Base-by-base conservation (phyloP, 768 basidiomycete genomes). In the Boletus rubropictus region DNA sequence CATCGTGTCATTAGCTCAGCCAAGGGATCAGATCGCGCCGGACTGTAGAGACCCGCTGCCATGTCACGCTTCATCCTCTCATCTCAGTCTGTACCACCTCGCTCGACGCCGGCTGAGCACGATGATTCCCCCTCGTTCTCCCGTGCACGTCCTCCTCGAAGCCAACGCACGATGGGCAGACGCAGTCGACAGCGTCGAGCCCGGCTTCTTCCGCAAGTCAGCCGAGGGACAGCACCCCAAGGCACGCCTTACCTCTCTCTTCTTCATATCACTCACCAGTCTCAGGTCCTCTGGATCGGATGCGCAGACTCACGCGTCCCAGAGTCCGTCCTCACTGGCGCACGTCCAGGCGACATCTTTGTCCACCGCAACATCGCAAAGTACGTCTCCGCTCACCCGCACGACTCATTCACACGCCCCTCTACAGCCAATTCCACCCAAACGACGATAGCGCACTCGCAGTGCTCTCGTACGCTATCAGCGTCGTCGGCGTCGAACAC, bases 301-400 rank as follows among this genome's bases (percentile, higher is more conserved):
- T 89, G 87, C 61, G 76, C 89, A 21, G 92, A 95, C 68, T 93
- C 90, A 14, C 76, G 92, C 52, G 89, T 92, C 1, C 89, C 91
- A 24, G 91, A 92, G 63, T 79, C 80, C 18, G 80, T 89, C 53
- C 65, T 90, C 53, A 83, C 85, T 3, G 81, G 73, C 18, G 74
- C 82, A 28, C 77, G 75, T 50, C 92, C 92, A 0, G 92, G 92
- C 42, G 88, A 89, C 37, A 80, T 95, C 47, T 94, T 95, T 56
- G 85, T 87, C 28, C 83, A 91, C 68, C 74, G 92, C 39, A 94
- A 94, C 66, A 82, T 95, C 50, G 92, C 91, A 22, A 95, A 95
- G 84, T 89, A 54, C 48, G 81, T 39, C 17, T 14, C 5, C 10
- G 5, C 29, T 12, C 11, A 4, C 2, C 12, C 29, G 24, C 8